Evolutionary conservation across 2,329 filamentous ascomycete species (phyloP), one percentile per base, ranked within the genome.

Genomic region (Biscogniauxia marginata): DNA sequence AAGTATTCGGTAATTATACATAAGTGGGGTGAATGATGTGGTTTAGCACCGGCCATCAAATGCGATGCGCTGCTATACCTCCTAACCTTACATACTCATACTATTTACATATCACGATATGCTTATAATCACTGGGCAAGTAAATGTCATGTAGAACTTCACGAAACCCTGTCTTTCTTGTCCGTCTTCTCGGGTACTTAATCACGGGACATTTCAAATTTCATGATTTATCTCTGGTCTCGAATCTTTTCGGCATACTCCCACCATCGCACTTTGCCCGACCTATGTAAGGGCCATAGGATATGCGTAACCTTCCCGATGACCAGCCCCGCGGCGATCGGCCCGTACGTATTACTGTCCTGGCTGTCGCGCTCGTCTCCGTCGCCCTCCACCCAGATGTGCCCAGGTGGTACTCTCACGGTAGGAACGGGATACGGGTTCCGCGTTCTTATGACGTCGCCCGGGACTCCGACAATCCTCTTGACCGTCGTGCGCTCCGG

Each of bases 371-470:
- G 80, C 65, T 84, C 83, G 66, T 83, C 83, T 11, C 89, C 91
- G 70, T 99, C 95, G 1, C 95, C 95, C 71, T 98, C 93, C 1
- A 99, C 85, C 95, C 95, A 99, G 23, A 98, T 81, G 76, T 98
- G 93, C 18, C 91, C 91, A 60, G 81, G 81, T 4, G 93, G 93
- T 20, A 99, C 84, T 60, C 82, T 80, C 47, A 89, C 77, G 7
- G 73, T 79, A 1, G 75, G 64, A 16, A 79, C 71, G 7, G 84
- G 80, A 68, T 85, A 88, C 18, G 85, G 86, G 52, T 77, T 72
- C 55, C 83, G 80, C 44, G 89, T 89, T 54, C 77, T 79, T 24
- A 98, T 84, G 1, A 84, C 77, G 69, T 98, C 93, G 8, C 93
- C 92, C 52, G 88, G 87, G 3, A 97, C 68, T 0, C 84, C 95